phyloP scores from a whole-genome alignment of 2,329 filamentous ascomycete species.

The Graphilbum ipis-grandicollis region DNA sequence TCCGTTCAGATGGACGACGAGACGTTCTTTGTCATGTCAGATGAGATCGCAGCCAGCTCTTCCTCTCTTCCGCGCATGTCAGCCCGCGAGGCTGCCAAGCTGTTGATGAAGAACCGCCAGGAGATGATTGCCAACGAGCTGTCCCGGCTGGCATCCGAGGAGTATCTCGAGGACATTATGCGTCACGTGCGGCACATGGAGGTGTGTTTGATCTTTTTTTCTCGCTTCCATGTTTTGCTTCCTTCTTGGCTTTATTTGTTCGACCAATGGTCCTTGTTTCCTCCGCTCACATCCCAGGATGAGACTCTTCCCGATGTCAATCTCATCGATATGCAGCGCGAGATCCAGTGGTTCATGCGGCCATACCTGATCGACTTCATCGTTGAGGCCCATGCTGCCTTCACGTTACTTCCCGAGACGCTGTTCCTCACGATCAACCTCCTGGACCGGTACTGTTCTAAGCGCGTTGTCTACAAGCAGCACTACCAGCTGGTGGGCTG shows the following conservation, averaged over 20 bases:
- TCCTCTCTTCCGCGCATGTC: conserved; percentile 39
- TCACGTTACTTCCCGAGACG: conserved; percentile 84
- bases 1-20: conserved; percentile 18
- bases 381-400: conserved; percentile 89
- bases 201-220: no score
- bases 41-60: no score
- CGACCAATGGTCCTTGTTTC: no score
- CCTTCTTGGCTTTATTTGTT: background rate
- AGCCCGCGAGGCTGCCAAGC: conserved; percentile 58
- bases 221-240: no score
- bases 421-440: conserved; percentile 94
- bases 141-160: conserved; percentile 66
- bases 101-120: conserved; percentile 67
- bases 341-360: conserved; percentile 99
- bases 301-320: conserved; percentile 91
- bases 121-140: conserved; percentile 80
- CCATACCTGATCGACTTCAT: conserved; percentile 97
- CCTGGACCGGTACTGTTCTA: conserved; percentile 93
- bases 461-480: conserved; percentile 94
- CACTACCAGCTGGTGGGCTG: conserved; percentile 98
- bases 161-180: conserved; percentile 89
- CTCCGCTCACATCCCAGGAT: conserved; percentile 31
- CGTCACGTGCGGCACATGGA: conserved; percentile 94
- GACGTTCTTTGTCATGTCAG: conserved; percentile 39
- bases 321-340: conserved; percentile 95